Percentiles rank a stretch among this genome's conserved stretches.
These are phyloP conservation scores for Zygotorulaspora sp. DNA, from an alignment of 805 yeast species.

Conservation along the genomic window DNA sequence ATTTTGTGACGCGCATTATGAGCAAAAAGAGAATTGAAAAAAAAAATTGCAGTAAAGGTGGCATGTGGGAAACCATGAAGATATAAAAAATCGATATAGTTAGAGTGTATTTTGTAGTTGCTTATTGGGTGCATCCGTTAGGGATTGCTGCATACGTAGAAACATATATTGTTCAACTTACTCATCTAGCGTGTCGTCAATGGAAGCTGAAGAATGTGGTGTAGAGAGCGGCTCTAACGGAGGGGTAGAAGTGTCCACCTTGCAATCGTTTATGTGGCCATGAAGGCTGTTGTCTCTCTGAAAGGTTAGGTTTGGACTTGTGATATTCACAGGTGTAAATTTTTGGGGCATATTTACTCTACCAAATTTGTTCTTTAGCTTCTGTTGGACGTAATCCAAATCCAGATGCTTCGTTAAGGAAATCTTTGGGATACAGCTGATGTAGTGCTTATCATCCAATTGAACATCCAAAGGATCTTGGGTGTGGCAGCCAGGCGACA, in stretches of 20 bases:
- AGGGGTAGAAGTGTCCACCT: constrained; percentile 10
- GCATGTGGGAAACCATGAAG: no score
- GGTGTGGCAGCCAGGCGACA: constrained; percentile 97
- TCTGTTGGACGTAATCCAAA: constrained; percentile 79
- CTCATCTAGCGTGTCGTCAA: constrained; percentile 14
- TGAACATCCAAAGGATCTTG: constrained; percentile 97
- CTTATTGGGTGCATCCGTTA: no score
- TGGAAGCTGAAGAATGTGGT: constrained; percentile 20
- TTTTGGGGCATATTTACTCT: constrained; percentile 89
- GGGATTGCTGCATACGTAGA: no score
- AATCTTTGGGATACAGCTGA: constrained; percentile 89
- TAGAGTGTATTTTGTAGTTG: no score
- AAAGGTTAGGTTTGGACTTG: constrained; percentile 51
- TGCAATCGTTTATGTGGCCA: neutral
- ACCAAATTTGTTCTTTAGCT: constrained; percentile 71
- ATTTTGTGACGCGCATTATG: constrained; percentile 6
- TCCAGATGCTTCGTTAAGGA: constrained; percentile 90
- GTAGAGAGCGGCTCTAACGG: constrained; percentile 10
- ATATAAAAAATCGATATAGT: no score
- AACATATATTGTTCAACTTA: no score
- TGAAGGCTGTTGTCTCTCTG: constrained; percentile 18
- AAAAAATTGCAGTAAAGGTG: no score
- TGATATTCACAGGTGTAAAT: constrained; percentile 82
- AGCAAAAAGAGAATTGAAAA: constrained; percentile 7
- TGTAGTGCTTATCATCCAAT: constrained; percentile 91